Percentiles rank a stretch among this genome's conserved stretches.
Conservation (phyloP, 2,329 filamentous ascomycete genomes). For the Tympanopsis confertula region DNA sequence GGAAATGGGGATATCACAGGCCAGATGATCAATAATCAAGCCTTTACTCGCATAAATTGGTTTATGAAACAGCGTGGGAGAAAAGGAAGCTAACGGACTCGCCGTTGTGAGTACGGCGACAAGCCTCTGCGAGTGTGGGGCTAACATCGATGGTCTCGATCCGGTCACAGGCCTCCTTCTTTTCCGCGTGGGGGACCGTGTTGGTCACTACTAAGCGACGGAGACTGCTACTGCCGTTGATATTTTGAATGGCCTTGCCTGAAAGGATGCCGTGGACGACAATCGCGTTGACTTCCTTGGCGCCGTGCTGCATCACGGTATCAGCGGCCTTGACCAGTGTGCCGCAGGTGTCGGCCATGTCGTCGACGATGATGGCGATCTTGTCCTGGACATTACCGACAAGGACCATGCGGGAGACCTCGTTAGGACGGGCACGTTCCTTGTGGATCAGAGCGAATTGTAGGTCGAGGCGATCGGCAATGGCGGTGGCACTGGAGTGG, state of each 20-base stretch:
- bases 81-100: background rate
- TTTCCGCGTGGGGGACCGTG: slow-evolving; percentile 69
- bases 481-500: slow-evolving; percentile 41
- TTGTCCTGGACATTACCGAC: slow-evolving; percentile 87
- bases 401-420: slow-evolving; percentile 88
- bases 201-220: slow-evolving; percentile 81
- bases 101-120: background rate
- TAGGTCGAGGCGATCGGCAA: slow-evolving; percentile 55
- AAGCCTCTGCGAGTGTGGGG: slow-evolving; percentile 1
- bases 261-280: slow-evolving; percentile 89
- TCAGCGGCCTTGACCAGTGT: slow-evolving; percentile 80
- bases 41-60: too few relatives aligned
- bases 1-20: too few relatives aligned
- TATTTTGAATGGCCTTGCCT: slow-evolving; percentile 74
- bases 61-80: background rate
- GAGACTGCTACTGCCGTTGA: slow-evolving; percentile 69
- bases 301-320: slow-evolving; percentile 76
- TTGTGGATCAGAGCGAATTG: slow-evolving; percentile 62
- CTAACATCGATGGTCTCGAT: background rate
- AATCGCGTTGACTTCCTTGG: slow-evolving; percentile 80
- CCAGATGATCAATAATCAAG: too few relatives aligned
- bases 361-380: slow-evolving; percentile 89
- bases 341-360: slow-evolving; percentile 95
- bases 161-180: slow-evolving; percentile 37
- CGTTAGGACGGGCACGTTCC: slow-evolving; percentile 56